phyloP scores from a whole-genome alignment of 768 basidiomycete species.

The Pisolithus marmoratus region DNA sequence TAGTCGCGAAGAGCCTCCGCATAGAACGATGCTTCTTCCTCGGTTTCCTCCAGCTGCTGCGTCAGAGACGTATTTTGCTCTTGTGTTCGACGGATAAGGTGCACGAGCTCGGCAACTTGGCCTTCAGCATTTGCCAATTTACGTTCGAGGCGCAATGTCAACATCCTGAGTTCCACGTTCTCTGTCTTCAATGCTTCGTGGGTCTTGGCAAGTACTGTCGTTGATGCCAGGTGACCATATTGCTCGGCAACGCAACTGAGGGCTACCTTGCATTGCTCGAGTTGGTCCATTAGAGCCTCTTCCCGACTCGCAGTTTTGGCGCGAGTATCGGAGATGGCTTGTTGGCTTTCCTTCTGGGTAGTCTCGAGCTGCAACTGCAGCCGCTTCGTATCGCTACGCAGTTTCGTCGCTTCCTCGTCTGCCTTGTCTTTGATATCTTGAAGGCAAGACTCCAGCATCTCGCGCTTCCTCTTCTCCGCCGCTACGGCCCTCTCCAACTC shows the following conservation, averaged over 20 bases:
- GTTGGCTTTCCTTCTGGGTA: slow-evolving; percentile 26
- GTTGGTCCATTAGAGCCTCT: slow-evolving; percentile 40
- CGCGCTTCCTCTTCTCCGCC: slow-evolving; percentile 47
- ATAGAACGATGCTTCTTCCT: slow-evolving; percentile 14
- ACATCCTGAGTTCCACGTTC: slow-evolving; percentile 34
- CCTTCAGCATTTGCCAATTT: slow-evolving; percentile 64
- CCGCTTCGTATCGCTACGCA: slow-evolving; percentile 27
- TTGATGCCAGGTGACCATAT: slow-evolving; percentile 45
- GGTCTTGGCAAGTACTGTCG: slow-evolving; percentile 33
- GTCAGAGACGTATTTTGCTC: slow-evolving; percentile 45
- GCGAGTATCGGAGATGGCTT: slow-evolving; percentile 27
- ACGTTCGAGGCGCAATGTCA: slow-evolving; percentile 52
- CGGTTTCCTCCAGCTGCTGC: slow-evolving; percentile 12
- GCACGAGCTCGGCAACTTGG: slow-evolving; percentile 59
- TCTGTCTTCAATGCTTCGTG: slow-evolving; percentile 38
- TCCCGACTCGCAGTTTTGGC: slow-evolving; percentile 34
- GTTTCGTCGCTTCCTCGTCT: slow-evolving; percentile 35
- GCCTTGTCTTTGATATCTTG: slow-evolving; percentile 38
- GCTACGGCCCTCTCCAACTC: slow-evolving; percentile 51
- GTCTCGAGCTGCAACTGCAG: slow-evolving; percentile 35
- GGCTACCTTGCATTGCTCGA: slow-evolving; percentile 44
- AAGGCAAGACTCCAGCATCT: slow-evolving; percentile 38
- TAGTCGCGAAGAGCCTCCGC: slow-evolving; percentile 8
- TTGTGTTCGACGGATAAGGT: slow-evolving; percentile 52
- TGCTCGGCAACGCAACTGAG: slow-evolving; percentile 47